Percentiles rank a stretch among this genome's conserved stretches.
phyloP scores from a whole-genome alignment of 495 filamentous ascomycete species.

The Aspergillus cavernicola region DNA sequence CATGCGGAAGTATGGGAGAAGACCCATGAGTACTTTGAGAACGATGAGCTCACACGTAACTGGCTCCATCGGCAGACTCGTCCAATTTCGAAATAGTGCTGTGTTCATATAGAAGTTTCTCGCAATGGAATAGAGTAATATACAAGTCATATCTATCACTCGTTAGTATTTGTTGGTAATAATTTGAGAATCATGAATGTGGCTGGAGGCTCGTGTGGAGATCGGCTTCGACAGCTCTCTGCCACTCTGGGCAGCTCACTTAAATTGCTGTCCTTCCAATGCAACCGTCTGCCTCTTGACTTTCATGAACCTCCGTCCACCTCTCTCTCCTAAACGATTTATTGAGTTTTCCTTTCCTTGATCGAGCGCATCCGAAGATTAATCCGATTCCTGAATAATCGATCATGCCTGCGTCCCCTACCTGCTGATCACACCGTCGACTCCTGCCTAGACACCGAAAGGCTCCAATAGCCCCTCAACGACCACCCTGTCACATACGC shows the following conservation, averaged over 20 bases:
- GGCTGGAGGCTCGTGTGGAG: constrained; percentile 22
- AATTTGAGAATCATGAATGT: no score
- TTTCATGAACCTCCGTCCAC: neutral
- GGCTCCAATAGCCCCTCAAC: neutral
- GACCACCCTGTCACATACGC: neutral
- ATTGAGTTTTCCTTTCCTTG: neutral
- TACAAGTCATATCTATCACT: neutral
- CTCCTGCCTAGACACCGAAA: neutral
- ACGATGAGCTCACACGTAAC: constrained; percentile 60
- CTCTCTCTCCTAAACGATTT: neutral
- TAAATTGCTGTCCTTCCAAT: constrained; percentile 4
- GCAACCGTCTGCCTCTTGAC: constrained; percentile 2
- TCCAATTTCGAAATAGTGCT: constrained; percentile 37
- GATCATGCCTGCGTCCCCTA: constrained; percentile 15
- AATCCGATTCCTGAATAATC: no score
- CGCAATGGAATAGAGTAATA: neutral
- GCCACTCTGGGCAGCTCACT: neutral
- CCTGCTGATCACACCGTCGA: constrained; percentile 12
- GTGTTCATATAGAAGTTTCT: neutral
- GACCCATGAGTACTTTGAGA: constrained; percentile 75
- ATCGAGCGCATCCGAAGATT: neutral
- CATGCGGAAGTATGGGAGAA: constrained; percentile 78
- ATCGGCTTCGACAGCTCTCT: constrained; percentile 1
- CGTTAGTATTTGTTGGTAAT: no score
- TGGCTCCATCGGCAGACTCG: constrained; percentile 89